A percentile compares a stretch with the other conserved stretches of the same genome.
phyloP scores from a whole-genome alignment of 306 rosid genomes.

The Malus orientalis region DNA sequence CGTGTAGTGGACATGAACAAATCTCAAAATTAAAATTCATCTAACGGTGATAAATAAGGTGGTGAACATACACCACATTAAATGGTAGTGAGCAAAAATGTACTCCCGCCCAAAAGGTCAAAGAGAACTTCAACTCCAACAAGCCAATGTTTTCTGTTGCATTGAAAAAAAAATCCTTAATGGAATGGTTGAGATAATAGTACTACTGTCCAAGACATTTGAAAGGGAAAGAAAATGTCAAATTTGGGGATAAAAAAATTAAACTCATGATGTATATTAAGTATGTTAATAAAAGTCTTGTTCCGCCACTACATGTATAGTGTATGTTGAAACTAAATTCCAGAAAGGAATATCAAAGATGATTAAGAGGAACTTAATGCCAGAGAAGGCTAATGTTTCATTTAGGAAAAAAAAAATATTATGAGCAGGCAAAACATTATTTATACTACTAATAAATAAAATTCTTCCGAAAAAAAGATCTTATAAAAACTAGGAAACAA shows the following conservation, averaged over 20 bases:
- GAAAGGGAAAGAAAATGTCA: background rate
- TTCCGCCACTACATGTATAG: background rate
- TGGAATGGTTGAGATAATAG: background rate
- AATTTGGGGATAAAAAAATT: background rate
- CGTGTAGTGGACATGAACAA: too few relatives aligned
- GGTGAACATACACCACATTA: too few relatives aligned
- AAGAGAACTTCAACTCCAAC: background rate
- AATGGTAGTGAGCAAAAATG: too few relatives aligned
- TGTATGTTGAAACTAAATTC: background rate
- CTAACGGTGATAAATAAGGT: too few relatives aligned
- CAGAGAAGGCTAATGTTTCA: background rate
- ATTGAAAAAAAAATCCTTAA: background rate
- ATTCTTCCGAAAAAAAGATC: too few relatives aligned
- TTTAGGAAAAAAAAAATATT: too few relatives aligned
- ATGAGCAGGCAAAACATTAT: too few relatives aligned
- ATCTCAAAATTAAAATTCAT: too few relatives aligned
- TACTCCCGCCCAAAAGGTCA: background rate
- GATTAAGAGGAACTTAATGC: background rate
- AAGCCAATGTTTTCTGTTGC: background rate
- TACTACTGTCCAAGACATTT: background rate
- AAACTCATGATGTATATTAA: background rate
- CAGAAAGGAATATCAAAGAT: background rate
- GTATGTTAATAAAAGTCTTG: background rate
- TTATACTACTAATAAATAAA: too few relatives aligned
- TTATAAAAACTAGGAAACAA: too few relatives aligned